Evolutionary conservation across 331 rosid genomes (phyloP), one percentile per base, ranked within the genome.

Genomic region (Phaseolus coccineus): DNA sequence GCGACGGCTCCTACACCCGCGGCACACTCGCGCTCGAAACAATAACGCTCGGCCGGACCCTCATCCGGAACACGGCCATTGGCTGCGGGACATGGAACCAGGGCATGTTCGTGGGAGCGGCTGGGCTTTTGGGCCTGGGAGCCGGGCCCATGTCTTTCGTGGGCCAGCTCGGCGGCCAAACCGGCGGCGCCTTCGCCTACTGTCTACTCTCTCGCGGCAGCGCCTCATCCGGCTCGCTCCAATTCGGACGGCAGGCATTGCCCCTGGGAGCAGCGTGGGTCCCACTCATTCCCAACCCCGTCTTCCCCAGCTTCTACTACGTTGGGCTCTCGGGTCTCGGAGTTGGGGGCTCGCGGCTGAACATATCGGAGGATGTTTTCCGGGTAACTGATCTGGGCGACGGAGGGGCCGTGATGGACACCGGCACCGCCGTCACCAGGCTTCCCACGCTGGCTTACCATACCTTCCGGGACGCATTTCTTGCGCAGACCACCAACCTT

Each of bases 381-480:
- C 58, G 63, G 0, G 52, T 89, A 9, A 83, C 83, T 6, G 93
- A 92, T 7, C 5, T 50, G 7, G 97, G 98, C 0, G 61, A 74
- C 3, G 97, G 98, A 25, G 98, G 98, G 0, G 97, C 92, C 1
- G 97, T 94, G 0, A 92, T 94, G 97, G 98, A 94, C 77, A 92
- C 98, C 0, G 98, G 97, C 30, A 94, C 98, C 0, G 97, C 98
- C 22, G 94, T 94, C 4, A 92, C 97, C 0, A 78, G 98, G 81
- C 67, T 94, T 0, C 98, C 97, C 0, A 80, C 90, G 1, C 5
- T 42, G 4, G 97, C 93, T 5, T 94, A 94, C 28, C 71, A 65
- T 42, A 91, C 86, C 0, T 86, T 94, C 12, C 93, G 98, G 0
- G 88, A 94, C 24, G 84, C 90, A 0, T 94, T 92, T 72, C 14